phyloP scores from a whole-genome alignment of 1,139 yeast species.

The Candida glucosophila region DNA sequence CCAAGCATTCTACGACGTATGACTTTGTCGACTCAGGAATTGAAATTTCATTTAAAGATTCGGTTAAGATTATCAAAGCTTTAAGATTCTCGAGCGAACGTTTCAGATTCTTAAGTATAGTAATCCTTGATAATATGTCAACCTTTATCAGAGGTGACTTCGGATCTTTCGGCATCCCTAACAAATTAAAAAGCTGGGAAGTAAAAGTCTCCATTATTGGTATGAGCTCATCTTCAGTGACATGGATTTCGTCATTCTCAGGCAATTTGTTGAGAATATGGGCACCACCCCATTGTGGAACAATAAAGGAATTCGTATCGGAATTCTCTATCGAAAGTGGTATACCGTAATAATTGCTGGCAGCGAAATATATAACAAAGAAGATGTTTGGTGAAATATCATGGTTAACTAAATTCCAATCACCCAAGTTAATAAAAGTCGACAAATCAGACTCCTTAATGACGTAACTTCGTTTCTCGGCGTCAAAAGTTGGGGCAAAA shows the following conservation, averaged over 20 bases:
- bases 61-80: slow-evolving; percentile 61
- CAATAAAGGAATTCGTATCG: slow-evolving; percentile 56
- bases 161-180: slow-evolving; percentile 56
- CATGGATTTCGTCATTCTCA: slow-evolving; percentile 12
- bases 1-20: slow-evolving; percentile 36
- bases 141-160: slow-evolving; percentile 54
- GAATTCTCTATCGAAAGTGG: slow-evolving; percentile 42
- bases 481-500: slow-evolving; percentile 16
- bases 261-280: slow-evolving; percentile 38
- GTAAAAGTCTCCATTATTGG: slow-evolving; percentile 64
- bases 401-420: slow-evolving; percentile 60
- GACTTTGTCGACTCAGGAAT: slow-evolving; percentile 60
- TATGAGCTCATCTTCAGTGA: slow-evolving; percentile 39
- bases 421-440: slow-evolving; percentile 68
- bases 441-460: slow-evolving; percentile 43
- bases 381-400: slow-evolving; percentile 59
- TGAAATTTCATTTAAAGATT: slow-evolving; percentile 67
- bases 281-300: slow-evolving; percentile 90
- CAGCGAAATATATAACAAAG: slow-evolving; percentile 59
- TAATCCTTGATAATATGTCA: slow-evolving; percentile 56
- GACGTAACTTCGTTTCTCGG: slow-evolving; percentile 20
- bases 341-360: slow-evolving; percentile 26
- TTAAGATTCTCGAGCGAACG: slow-evolving; percentile 49
- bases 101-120: slow-evolving; percentile 45
- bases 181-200: slow-evolving; percentile 60